phyloP scores from a whole-genome alignment of 2,329 filamentous ascomycete species.

The Colletotrichum chrysophilum region DNA sequence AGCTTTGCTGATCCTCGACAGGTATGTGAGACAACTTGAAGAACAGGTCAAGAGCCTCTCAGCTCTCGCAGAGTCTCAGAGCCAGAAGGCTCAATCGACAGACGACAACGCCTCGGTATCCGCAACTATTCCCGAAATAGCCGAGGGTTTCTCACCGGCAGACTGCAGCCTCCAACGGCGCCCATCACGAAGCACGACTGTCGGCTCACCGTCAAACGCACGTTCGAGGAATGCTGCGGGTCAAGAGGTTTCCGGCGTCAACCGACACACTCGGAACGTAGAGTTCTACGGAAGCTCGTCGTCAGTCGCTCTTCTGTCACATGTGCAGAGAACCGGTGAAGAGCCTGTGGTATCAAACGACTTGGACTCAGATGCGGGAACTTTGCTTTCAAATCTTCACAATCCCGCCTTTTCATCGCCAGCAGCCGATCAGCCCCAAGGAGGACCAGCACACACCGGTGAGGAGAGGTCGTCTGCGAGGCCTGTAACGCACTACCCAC shows the following conservation, averaged over 20 bases:
- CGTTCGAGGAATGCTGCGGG: conserved; percentile 31
- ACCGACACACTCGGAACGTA: conserved; percentile 48
- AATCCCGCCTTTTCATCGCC: conserved; percentile 47
- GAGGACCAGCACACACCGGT: background rate
- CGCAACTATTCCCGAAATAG: conserved; percentile 17
- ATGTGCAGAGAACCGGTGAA: conserved; percentile 37
- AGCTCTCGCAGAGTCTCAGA: background rate
- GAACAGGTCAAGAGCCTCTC: conserved; percentile 27
- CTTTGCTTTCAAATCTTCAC: conserved; percentile 48
- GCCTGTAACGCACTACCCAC: conserved; percentile 39
- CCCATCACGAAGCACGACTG: background rate
- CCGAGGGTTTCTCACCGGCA: background rate
- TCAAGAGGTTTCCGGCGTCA: conserved; percentile 47
- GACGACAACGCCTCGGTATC: conserved; percentile 4
- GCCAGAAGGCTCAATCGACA: background rate
- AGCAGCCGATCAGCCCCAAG: background rate
- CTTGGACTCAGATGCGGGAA: conserved; percentile 31
- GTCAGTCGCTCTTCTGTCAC: conserved; percentile 48
- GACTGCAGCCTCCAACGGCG: background rate
- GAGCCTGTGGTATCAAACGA: conserved; percentile 19
- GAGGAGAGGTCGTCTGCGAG: background rate
- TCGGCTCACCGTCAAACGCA: conserved; percentile 23
- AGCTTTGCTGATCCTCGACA: background rate
- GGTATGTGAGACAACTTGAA: conserved; percentile 28
- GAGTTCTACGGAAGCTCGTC: conserved; percentile 55